These are phyloP conservation scores for Cyclostephanos tholiformis DNA, from an alignment of 108 stramenopile species.

Conservation along the genomic window DNA sequence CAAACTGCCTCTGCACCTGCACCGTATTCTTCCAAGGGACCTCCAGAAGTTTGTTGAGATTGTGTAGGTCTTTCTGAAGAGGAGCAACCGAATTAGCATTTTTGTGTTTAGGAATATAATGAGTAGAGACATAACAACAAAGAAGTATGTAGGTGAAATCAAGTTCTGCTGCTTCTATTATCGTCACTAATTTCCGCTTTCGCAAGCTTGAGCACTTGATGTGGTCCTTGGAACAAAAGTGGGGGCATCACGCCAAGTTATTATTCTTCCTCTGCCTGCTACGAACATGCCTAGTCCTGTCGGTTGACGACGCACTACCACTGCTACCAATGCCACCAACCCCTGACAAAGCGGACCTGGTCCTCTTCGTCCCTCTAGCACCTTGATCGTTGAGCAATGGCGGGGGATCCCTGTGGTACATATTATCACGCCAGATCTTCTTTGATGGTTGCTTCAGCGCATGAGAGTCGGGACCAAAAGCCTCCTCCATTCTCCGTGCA, in stretches of 20 bases:
- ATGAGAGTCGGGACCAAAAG: constrained; percentile 26
- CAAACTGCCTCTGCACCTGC: constrained; percentile 8
- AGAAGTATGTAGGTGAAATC: too few relatives aligned
- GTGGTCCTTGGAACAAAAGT: background rate
- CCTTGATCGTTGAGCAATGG: background rate
- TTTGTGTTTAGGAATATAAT: background rate
- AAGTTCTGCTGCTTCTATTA: too few relatives aligned
- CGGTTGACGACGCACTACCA: background rate
- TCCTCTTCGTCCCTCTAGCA: constrained; percentile 4
- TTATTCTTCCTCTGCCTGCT: background rate
- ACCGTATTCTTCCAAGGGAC: background rate
- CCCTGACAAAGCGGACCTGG: background rate
- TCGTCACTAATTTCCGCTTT: too few relatives aligned
- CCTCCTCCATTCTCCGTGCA: constrained; percentile 26
- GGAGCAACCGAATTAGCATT: background rate
- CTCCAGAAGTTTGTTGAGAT: constrained; percentile 1
- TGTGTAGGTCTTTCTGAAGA: background rate
- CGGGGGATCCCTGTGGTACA: background rate
- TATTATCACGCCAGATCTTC: constrained; percentile 7
- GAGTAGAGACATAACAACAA: too few relatives aligned
- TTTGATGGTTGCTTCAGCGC: background rate
- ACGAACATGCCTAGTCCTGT: background rate
- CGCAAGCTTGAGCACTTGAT: too few relatives aligned
- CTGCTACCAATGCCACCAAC: background rate
- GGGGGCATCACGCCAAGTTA: background rate